These are phyloP conservation scores for Trifolium dubium DNA, from an alignment of 306 rosid species.

Conservation along the genomic window DNA sequence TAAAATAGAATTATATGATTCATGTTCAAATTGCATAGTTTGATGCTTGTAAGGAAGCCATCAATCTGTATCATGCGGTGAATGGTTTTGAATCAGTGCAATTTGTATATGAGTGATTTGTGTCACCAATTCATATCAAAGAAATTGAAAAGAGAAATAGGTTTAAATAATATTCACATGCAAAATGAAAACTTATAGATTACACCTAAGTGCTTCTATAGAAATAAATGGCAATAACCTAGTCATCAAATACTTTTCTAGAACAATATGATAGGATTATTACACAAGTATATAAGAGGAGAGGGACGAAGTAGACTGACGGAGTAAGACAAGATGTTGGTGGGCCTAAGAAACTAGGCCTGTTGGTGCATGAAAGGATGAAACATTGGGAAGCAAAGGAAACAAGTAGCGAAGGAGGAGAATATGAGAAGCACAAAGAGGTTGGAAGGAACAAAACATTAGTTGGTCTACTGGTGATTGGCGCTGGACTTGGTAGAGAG, in stretches of 20 bases:
- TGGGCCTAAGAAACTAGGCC: background rate
- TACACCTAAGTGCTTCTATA: conserved; percentile 1
- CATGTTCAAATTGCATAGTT: too few species aligned
- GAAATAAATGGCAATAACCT: background rate
- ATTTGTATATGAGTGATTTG: background rate
- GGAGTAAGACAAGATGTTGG: background rate
- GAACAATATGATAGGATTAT: background rate
- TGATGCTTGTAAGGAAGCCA: background rate
- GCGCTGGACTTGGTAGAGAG: too few species aligned
- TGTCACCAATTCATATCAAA: background rate
- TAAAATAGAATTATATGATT: too few species aligned
- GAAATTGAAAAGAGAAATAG: background rate
- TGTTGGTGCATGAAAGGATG: background rate
- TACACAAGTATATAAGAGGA: background rate
- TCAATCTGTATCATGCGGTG: background rate
- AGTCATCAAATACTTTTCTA: background rate
- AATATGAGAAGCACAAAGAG: background rate
- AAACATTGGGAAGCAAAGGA: background rate
- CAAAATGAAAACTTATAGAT: conserved; percentile 2
- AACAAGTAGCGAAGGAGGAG: background rate
- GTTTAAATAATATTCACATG: background rate
- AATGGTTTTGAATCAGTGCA: background rate
- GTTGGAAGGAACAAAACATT: too few species aligned
- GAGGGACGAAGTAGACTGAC: background rate
- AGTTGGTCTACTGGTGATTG: too few species aligned